Evolutionary conservation across 768 basidiomycete genomes (phyloP).

Genomic region (Gymnopilus junonius): DNA sequence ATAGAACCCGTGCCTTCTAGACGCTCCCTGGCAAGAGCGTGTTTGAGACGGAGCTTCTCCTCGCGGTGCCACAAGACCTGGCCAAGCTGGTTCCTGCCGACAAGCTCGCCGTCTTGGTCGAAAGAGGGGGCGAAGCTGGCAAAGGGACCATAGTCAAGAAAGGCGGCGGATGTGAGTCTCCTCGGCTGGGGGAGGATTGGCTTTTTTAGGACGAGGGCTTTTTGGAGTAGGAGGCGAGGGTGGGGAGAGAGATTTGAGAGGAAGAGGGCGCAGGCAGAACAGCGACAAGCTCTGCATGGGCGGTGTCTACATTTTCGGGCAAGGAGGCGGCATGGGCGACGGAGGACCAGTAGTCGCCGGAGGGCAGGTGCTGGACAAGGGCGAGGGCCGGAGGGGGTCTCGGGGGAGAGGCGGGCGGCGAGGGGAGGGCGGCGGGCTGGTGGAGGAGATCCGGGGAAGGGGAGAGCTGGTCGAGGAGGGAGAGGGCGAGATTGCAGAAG

Average conservation of each 20-base stretch:
- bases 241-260: slow-evolving; percentile 41
- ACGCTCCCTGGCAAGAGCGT: slow-evolving; percentile 29
- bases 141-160: slow-evolving; percentile 80
- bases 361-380: slow-evolving; percentile 78
- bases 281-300: slow-evolving; percentile 76
- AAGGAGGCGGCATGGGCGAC: slow-evolving; percentile 46
- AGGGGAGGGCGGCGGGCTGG: slow-evolving; percentile 45
- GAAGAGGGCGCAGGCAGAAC: slow-evolving; percentile 67
- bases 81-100: slow-evolving; percentile 65
- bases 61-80: slow-evolving; percentile 60
- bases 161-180: slow-evolving; percentile 63
- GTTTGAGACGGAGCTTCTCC: slow-evolving; percentile 39
- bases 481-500: slow-evolving; percentile 76
- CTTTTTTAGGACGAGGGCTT: slow-evolving; percentile 44
- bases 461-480: slow-evolving; percentile 75
- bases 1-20: slow-evolving; percentile 31
- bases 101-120: slow-evolving; percentile 75
- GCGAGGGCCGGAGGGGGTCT: slow-evolving; percentile 62
- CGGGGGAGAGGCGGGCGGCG: slow-evolving; percentile 26
- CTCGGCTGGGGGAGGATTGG: slow-evolving; percentile 50
- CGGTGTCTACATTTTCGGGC: slow-evolving; percentile 53
- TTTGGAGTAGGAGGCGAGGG: slow-evolving; percentile 61
- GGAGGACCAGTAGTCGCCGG: slow-evolving; percentile 79
- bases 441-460: slow-evolving; percentile 48
- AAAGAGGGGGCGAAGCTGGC: slow-evolving; percentile 81